phyloP scores from a whole-genome alignment of 176 grass and related monocot species.

The Miscanthus lutarioriparius region DNA sequence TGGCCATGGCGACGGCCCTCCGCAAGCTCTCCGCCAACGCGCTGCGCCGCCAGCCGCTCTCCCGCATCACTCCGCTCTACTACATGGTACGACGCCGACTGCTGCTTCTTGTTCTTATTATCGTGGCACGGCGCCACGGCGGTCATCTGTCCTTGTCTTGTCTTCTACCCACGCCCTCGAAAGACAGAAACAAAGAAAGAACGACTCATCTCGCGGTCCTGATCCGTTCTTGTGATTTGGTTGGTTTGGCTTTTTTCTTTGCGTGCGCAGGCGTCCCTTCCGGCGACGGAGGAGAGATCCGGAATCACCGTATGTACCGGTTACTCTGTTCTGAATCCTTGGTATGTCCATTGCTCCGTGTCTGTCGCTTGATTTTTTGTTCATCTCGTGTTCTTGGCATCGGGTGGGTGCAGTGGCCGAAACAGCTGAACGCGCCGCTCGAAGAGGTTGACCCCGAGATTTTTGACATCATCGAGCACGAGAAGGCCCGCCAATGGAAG shows the following conservation, averaged over 20 bases:
- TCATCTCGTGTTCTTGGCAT: constrained; percentile 1
- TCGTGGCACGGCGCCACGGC: neutral
- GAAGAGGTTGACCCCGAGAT: constrained; percentile 90
- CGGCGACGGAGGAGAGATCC: constrained; percentile 70
- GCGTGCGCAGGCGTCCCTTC: constrained; percentile 53
- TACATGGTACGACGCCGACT: constrained; percentile 46
- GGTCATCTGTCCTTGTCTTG: neutral
- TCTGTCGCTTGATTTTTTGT: neutral
- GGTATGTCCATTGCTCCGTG: neutral
- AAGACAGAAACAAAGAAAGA: neutral
- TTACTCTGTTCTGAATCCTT: constrained; percentile 2
- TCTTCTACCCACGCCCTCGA: neutral
- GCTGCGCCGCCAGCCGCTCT: constrained; percentile 50
- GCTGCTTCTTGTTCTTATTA: neutral
- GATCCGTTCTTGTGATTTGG: constrained; percentile 16
- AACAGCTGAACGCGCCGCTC: constrained; percentile 82
- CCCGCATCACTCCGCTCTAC: constrained; percentile 55
- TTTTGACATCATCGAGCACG: constrained; percentile 87
- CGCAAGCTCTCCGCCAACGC: constrained; percentile 59
- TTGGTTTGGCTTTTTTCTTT: neutral
- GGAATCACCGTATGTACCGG: constrained; percentile 44
- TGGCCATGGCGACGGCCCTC: constrained; percentile 82
- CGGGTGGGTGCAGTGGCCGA: constrained; percentile 63
- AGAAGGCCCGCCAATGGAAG: constrained; percentile 99
- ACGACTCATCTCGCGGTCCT: neutral